Percentiles rank a stretch among this genome's conserved stretches.
These are phyloP conservation scores for Sesbania bispinosa DNA, from an alignment of 306 rosid species.

Conservation along the genomic window DNA sequence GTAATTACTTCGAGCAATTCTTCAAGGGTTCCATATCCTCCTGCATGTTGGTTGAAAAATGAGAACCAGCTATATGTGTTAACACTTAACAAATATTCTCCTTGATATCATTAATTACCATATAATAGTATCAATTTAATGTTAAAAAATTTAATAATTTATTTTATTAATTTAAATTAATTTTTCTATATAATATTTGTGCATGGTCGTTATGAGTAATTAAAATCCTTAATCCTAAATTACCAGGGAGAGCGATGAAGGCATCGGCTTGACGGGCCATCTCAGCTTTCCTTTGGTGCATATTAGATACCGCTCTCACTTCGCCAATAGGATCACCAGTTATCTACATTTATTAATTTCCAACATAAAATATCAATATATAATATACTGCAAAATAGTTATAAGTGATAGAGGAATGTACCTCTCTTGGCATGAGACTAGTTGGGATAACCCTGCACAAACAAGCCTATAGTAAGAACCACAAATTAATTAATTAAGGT, in stretches of 20 bases:
- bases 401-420: background rate
- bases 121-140: too few relatives aligned
- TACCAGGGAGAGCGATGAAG: slow-evolving; percentile 73
- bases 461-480: background rate
- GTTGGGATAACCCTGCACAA: slow-evolving; percentile 68
- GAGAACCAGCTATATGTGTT: too few relatives aligned
- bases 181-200: too few relatives aligned
- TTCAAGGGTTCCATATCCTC: slow-evolving; percentile 86
- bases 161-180: too few relatives aligned
- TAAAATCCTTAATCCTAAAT: slow-evolving; percentile 2
- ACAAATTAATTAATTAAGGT: too few relatives aligned
- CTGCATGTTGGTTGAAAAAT: slow-evolving; percentile 26
- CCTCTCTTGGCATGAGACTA: slow-evolving; percentile 75
- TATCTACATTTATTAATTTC: slow-evolving; percentile 57
- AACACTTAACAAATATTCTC: too few relatives aligned
- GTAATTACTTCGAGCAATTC: slow-evolving; percentile 85
- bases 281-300: slow-evolving; percentile 87
- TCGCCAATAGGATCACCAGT: slow-evolving; percentile 76
- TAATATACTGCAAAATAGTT: background rate
- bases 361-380: too few relatives aligned
- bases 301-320: slow-evolving; percentile 63
- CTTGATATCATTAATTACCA: too few relatives aligned
- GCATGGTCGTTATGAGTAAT: too few relatives aligned
- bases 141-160: too few relatives aligned
- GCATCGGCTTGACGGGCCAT: slow-evolving; percentile 88